Conservation (phyloP, 78 protist species). For the Dictyostelium intermedium region DNA sequence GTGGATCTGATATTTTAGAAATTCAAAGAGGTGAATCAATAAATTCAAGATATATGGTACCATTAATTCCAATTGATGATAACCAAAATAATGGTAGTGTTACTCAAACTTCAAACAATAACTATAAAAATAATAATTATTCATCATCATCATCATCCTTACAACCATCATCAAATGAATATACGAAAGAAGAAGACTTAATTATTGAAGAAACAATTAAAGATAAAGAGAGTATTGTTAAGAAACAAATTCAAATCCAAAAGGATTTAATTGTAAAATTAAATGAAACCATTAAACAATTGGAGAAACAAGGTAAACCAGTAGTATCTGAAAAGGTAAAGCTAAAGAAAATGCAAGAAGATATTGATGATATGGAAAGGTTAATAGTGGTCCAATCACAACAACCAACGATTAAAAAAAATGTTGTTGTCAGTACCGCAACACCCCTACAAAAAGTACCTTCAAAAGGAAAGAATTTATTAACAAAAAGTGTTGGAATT, state of each 20-base stretch:
- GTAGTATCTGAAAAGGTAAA: slow-evolving; percentile 10
- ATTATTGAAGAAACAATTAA: slow-evolving; percentile 74
- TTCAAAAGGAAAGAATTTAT: not conserved
- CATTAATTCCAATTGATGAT: not conserved
- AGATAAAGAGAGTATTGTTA: slow-evolving; percentile 45
- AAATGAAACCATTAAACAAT: slow-evolving; percentile 22
- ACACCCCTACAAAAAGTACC: not conserved
- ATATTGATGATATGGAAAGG: slow-evolving; percentile 59
- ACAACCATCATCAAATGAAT: not conserved
- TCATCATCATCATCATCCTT: too few relatives aligned
- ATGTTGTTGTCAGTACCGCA: not conserved
- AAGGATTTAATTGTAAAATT: slow-evolving; percentile 16
- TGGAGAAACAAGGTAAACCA: slow-evolving; percentile 18
- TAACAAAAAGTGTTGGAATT: not conserved
- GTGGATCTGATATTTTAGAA: slow-evolving; percentile 5
- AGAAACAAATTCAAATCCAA: slow-evolving; percentile 41
- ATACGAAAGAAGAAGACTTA: slow-evolving; percentile 41
- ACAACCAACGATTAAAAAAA: not conserved
- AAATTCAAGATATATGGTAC: not conserved
- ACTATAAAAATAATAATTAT: not conserved
- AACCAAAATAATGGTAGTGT: not conserved
- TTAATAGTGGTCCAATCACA: not conserved
- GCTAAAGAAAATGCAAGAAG: slow-evolving; percentile 51
- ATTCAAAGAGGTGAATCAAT: not conserved
- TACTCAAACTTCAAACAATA: not conserved